phyloP scores from a whole-genome alignment of 345 rosid genomes.

The Lumnitzera racemosa region DNA sequence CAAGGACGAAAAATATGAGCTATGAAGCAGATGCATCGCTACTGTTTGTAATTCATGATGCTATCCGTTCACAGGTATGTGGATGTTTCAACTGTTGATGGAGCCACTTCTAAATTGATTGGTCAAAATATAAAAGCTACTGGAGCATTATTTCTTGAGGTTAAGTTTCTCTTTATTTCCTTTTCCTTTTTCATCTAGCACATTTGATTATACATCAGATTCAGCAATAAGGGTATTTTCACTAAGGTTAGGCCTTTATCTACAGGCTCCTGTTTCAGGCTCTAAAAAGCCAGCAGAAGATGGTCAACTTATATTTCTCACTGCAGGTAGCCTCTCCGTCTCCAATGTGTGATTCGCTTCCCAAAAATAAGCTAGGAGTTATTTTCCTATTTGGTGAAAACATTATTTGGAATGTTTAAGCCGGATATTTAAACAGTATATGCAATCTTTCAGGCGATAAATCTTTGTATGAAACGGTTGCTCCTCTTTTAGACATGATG shows the following conservation, averaged over 20 bases:
- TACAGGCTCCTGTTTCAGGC: slow-evolving; percentile 93
- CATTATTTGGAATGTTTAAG: too few relatives aligned
- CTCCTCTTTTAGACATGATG: slow-evolving; percentile 76
- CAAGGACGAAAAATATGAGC: neutral
- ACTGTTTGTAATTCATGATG: too few relatives aligned
- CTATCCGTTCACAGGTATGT: slow-evolving; percentile 51
- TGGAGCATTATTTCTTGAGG: slow-evolving; percentile 84
- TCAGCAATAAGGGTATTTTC: neutral
- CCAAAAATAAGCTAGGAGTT: neutral
- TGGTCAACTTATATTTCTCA: slow-evolving; percentile 78
- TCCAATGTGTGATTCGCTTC: neutral
- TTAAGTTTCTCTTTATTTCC: slow-evolving; percentile 12
- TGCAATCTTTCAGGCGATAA: slow-evolving; percentile 65
- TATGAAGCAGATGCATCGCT: neutral
- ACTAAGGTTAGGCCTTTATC: neutral
- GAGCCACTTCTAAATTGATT: slow-evolving; percentile 63
- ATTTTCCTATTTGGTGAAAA: too few relatives aligned
- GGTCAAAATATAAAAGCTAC: slow-evolving; percentile 46
- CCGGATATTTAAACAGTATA: neutral
- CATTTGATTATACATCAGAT: neutral
- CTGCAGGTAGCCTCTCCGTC: slow-evolving; percentile 50
- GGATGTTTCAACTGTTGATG: slow-evolving; percentile 90
- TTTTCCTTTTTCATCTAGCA: neutral
- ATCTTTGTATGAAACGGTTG: slow-evolving; percentile 49
- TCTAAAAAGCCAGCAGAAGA: slow-evolving; percentile 94